These are phyloP conservation scores for Xylaria sp. DNA, from an alignment of 2,329 filamentous ascomycete genomes.

Conservation along the genomic window DNA sequence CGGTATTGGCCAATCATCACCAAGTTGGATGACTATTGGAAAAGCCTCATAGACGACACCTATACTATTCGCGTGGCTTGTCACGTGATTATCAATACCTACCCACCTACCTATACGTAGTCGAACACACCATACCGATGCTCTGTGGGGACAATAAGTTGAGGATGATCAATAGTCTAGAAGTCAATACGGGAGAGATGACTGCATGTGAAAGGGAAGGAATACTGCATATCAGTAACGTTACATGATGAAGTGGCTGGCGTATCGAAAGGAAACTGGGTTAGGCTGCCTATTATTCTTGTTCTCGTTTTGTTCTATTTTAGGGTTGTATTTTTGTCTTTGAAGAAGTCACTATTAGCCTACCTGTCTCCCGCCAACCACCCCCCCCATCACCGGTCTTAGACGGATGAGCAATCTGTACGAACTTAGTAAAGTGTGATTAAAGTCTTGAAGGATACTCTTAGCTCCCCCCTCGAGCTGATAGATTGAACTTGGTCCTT, in stretches of 20 bases:
- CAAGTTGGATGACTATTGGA: background rate
- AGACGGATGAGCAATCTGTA: too few species aligned
- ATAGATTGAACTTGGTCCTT: background rate
- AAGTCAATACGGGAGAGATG: background rate
- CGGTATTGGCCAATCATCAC: background rate
- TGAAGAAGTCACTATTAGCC: too few species aligned
- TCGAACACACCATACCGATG: background rate
- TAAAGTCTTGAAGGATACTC: background rate
- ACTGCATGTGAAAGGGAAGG: background rate
- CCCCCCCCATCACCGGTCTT: too few species aligned
- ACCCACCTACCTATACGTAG: too few species aligned
- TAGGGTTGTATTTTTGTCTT: too few species aligned
- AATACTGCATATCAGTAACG: background rate
- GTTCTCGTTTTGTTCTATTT: too few species aligned
- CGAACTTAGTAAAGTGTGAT: too few species aligned
- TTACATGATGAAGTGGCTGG: background rate
- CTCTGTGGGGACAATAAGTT: background rate
- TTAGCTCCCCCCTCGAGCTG: background rate
- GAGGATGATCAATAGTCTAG: background rate
- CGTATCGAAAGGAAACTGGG: background rate
- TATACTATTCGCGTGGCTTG: background rate
- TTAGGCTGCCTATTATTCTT: background rate
- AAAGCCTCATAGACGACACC: background rate
- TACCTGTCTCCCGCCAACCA: too few species aligned
- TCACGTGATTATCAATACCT: background rate